These are phyloP conservation scores for Corchorus olitorius DNA, from an alignment of 345 rosid species.

Conservation along the genomic window DNA sequence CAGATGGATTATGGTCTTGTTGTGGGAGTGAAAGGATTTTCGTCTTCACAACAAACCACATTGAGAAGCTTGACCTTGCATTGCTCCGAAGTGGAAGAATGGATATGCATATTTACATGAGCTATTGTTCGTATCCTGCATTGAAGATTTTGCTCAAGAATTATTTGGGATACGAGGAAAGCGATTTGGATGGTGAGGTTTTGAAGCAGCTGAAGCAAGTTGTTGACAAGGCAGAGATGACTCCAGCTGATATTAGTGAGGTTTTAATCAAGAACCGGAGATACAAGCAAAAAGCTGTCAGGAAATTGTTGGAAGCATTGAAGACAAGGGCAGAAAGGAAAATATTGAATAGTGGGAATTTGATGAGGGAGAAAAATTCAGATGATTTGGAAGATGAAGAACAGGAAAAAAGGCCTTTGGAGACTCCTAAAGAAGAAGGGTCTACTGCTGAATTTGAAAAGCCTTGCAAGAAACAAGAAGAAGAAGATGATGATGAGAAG, in stretches of 20 bases:
- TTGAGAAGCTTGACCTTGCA: constrained; percentile 90
- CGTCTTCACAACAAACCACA: constrained; percentile 90
- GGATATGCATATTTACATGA: constrained; percentile 98
- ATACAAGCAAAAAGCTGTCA: constrained; percentile 53
- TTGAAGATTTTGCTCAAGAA: constrained; percentile 72
- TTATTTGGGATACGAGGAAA: constrained; percentile 53
- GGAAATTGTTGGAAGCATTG: constrained; percentile 56
- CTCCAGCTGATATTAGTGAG: constrained; percentile 95
- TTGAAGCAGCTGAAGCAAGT: constrained; percentile 50
- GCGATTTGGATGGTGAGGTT: constrained; percentile 31
- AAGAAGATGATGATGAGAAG: not conserved
- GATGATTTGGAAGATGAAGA: constrained; percentile 40
- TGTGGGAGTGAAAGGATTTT: constrained; percentile 97
- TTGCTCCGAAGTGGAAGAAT: constrained; percentile 89
- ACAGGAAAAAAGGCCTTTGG: constrained; percentile 87
- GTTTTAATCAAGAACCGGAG: constrained; percentile 73
- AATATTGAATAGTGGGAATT: constrained; percentile 29
- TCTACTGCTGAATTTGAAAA: constrained; percentile 28
- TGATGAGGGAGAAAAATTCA: constrained; percentile 26
- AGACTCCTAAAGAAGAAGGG: constrained; percentile 47
- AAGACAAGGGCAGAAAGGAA: constrained; percentile 50
- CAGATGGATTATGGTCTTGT: constrained; percentile 97
- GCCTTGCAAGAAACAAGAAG: constrained; percentile 28
- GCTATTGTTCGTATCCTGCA: constrained; percentile 66
- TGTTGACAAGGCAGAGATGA: constrained; percentile 70